A percentile compares a stretch with the other conserved stretches of the same genome.
Evolutionary conservation across 1,284 basidiomycete species (phyloP).

Genomic region (Xerocomus minutiporus): DNA sequence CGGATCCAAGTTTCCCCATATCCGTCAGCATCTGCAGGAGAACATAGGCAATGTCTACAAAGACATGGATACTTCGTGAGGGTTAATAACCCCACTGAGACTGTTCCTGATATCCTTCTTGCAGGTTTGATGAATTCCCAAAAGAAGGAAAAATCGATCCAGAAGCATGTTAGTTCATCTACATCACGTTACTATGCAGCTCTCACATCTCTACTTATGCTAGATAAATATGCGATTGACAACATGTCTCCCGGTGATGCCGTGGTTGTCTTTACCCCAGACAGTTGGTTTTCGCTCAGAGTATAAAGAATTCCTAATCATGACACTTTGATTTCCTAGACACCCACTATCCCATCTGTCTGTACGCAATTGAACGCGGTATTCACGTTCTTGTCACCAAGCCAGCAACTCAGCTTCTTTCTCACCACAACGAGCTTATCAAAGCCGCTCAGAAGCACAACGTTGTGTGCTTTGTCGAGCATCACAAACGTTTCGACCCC

Average conservation of each 20-base stretch:
- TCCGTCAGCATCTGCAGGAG: constrained; percentile 74
- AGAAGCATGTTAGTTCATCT: constrained; percentile 66
- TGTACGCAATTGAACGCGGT: constrained; percentile 79
- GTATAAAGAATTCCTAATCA: neutral
- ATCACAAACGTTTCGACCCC: constrained; percentile 87
- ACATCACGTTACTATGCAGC: neutral
- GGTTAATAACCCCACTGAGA: neutral
- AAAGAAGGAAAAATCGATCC: constrained; percentile 64
- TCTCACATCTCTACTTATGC: constrained; percentile 3
- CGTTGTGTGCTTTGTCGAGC: constrained; percentile 88
- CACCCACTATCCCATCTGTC: constrained; percentile 83
- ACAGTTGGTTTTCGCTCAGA: constrained; percentile 50
- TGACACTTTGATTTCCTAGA: constrained; percentile 36
- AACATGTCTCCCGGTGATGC: constrained; percentile 77
- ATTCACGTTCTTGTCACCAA: constrained; percentile 91
- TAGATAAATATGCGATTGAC: constrained; percentile 86
- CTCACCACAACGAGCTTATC: constrained; percentile 77
- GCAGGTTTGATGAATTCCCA: constrained; percentile 77
- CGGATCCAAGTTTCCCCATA: constrained; percentile 81
- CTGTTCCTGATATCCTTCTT: constrained; percentile 2
- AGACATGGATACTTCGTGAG: constrained; percentile 78
- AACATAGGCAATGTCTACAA: constrained; percentile 85
- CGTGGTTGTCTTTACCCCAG: constrained; percentile 84
- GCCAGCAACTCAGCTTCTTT: constrained; percentile 82
- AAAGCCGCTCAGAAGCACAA: constrained; percentile 72